phyloP scores from a whole-genome alignment of 257 asterid species.

The Solanum gracilifrons region DNA sequence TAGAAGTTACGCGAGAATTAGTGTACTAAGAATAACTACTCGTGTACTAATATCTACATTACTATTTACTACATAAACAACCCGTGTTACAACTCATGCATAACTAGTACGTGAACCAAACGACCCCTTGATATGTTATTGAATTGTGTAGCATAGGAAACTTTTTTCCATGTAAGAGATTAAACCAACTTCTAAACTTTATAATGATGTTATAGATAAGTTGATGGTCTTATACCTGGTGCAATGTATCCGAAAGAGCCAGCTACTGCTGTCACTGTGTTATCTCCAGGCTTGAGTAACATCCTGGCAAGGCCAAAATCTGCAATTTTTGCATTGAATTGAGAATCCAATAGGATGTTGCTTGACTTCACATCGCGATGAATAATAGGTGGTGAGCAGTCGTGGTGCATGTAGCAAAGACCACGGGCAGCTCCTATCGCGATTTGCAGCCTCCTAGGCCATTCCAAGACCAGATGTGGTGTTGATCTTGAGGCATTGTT shows the following conservation, averaged over 20 bases:
- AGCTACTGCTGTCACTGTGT: conserved; percentile 27
- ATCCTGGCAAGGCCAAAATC: conserved; percentile 55
- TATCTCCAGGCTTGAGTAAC: conserved; percentile 21
- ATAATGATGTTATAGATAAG: not conserved
- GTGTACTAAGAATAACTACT: not conserved
- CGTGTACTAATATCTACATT: not conserved
- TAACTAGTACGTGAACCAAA: not conserved
- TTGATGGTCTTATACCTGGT: conserved; percentile 14
- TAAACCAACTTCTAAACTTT: not conserved
- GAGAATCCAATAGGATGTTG: conserved; percentile 32
- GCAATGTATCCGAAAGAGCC: conserved; percentile 40
- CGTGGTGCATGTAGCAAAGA: conserved; percentile 28
- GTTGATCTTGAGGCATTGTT: conserved; percentile 18
- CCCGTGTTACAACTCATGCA: not conserved
- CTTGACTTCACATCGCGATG: conserved; percentile 53
- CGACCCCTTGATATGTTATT: not conserved
- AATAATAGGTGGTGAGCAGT: conserved; percentile 25
- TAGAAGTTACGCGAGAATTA: not conserved
- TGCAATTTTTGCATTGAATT: conserved; percentile 44
- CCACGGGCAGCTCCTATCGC: conserved; percentile 31
- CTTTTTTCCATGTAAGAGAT: not conserved
- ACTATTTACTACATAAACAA: not conserved
- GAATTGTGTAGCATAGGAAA: not conserved
- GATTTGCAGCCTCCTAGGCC: conserved; percentile 28
- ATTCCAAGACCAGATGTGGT: conserved; percentile 24